Conservation (phyloP, 1,284 basidiomycete genomes). For the Trichosporon asahii region DNA sequence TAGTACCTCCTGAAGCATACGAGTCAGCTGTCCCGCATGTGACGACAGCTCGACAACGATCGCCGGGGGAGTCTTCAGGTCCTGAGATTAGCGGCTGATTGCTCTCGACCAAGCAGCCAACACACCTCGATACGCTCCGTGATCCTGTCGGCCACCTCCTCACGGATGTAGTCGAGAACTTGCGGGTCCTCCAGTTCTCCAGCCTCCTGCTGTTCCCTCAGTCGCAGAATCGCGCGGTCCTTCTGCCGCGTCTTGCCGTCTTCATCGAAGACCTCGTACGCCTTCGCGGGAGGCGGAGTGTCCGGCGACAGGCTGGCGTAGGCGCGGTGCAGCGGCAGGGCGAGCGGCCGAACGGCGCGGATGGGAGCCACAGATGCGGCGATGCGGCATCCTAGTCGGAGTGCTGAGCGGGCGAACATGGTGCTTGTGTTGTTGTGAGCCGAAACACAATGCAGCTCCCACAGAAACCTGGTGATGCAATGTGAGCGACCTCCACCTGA, state of each 20-base stretch:
- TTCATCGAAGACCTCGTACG: slow-evolving; percentile 85
- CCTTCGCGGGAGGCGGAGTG: slow-evolving; percentile 46
- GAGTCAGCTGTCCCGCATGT: slow-evolving; percentile 91
- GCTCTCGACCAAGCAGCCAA: neutral
- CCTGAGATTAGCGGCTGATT: slow-evolving; percentile 56
- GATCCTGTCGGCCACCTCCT: slow-evolving; percentile 85
- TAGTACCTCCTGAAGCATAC: slow-evolving; percentile 69
- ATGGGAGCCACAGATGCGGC: neutral
- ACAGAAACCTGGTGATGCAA: slow-evolving; percentile 5
- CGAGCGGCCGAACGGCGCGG: neutral
- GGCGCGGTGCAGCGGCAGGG: neutral
- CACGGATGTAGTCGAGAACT: slow-evolving; percentile 85
- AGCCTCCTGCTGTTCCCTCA: slow-evolving; percentile 58
- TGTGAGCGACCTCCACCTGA: slow-evolving; percentile 9
- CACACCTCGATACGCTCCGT: slow-evolving; percentile 79
- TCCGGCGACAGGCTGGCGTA: slow-evolving; percentile 47
- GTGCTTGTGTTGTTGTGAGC: neutral
- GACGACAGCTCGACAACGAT: slow-evolving; percentile 83
- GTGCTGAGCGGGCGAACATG: slow-evolving; percentile 3
- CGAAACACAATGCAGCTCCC: neutral
- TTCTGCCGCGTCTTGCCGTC: slow-evolving; percentile 75
- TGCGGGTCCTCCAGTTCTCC: slow-evolving; percentile 32
- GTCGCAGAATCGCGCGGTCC: slow-evolving; percentile 64
- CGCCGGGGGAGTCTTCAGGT: slow-evolving; percentile 80
- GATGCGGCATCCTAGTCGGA: neutral